Conservation (phyloP, 306 rosid genomes). For the Pachyrhizus erosus region DNA sequence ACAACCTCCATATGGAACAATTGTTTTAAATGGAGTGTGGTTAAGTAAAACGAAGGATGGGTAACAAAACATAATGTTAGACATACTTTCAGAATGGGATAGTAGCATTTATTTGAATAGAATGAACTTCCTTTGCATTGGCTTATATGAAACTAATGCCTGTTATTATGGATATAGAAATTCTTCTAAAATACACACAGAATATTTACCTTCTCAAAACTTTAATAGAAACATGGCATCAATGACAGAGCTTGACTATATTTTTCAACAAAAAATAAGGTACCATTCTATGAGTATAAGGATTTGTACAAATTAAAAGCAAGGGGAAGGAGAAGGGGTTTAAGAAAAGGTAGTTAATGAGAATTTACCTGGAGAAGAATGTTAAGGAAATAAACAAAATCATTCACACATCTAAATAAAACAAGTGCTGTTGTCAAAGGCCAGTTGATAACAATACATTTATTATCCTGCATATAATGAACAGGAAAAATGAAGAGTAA, state of each 20-base stretch:
- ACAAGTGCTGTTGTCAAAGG: slow-evolving; percentile 59
- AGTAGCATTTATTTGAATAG: neutral
- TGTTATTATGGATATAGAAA: neutral
- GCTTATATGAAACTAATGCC: slow-evolving; percentile 3
- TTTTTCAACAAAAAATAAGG: neutral
- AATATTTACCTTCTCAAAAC: slow-evolving; percentile 25
- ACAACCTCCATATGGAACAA: neutral
- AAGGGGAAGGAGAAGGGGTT: neutral
- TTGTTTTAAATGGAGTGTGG: neutral
- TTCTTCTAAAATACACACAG: slow-evolving; percentile 18
- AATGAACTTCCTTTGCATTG: slow-evolving; percentile 1
- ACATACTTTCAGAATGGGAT: slow-evolving; percentile 2
- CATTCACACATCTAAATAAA: slow-evolving; percentile 70
- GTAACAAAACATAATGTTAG: neutral
- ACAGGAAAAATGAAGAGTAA: slow-evolving; percentile 6
- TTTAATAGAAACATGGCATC: neutral
- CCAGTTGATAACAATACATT: slow-evolving; percentile 63
- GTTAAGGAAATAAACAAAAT: slow-evolving; percentile 68
- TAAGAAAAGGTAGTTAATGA: neutral
- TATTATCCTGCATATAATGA: slow-evolving; percentile 53
- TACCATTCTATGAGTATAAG: neutral
- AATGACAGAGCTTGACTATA: neutral
- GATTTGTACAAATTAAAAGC: slow-evolving; percentile 3
- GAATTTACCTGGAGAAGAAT: slow-evolving; percentile 81
- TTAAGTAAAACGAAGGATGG: neutral